Evolutionary conservation across 352 stramenopile species (phyloP), one percentile per base, ranked within the genome.

Genomic region (Globisporangium spinosum): DNA sequence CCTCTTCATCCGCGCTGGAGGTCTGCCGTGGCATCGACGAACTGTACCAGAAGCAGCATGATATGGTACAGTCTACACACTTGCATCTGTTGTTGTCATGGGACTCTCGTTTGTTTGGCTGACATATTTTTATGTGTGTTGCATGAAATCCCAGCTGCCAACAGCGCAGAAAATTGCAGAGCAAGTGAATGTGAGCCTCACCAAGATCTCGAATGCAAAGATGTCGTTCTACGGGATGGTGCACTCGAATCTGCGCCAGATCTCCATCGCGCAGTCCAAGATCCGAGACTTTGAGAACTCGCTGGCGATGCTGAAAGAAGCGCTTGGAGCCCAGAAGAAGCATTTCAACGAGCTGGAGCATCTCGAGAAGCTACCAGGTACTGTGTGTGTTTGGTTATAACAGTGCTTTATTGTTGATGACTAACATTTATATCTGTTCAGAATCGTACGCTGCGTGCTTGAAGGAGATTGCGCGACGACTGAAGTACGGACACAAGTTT

Each of bases 201-300:
- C 72, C 6, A 83, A 77, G 15, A 77, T 94, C 53, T 87, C 85
- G 54, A 65, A 73, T 15, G 73, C 75, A 29, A 94, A 94, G 60
- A 23, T 69, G 0, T 74, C 74, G 25, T 79, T 85, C n/a, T 89
- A 84, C 68, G 68, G 68, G 32, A 70, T 76, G 9, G 85, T 96
- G 20, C 81, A 90, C 64, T 72, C 69, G 15, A 84, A 79, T 53
- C 40, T 96, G 64, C 81, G 83, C 12, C 79, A 87, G 69, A 90
- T 96, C 45, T 94, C 89, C 1, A 71, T 82, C 0, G 78, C 75
- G n/a, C 89, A 96, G 72, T 94, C 87, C 5, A 89, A 91, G 64
- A 96, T 96, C 61, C 83, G 87, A n/a, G 89, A 95, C 71, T 96
- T 96, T 77, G 89, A 95, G 59, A 91, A 90, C 62, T 93, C 84